Percentiles rank a stretch among this genome's conserved stretches.
phyloP scores from a whole-genome alignment of 2,329 filamentous ascomycete genomes.

The Mycocentrospora acerina region DNA sequence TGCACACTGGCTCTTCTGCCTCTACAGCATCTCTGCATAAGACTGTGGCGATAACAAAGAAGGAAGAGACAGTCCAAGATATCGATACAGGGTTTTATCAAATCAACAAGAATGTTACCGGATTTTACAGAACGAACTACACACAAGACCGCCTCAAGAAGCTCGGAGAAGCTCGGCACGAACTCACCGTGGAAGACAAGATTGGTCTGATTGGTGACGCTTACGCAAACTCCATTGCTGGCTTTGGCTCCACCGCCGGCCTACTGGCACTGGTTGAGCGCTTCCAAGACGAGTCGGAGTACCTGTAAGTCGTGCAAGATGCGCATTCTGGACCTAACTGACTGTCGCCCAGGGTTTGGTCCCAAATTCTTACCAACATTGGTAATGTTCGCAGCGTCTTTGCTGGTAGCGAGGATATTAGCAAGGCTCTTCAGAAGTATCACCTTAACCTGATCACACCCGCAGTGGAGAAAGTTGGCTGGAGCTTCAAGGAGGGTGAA shows the following conservation, averaged over 20 bases:
- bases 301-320: conserved; percentile 55
- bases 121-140: conserved; percentile 93
- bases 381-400: conserved; percentile 82
- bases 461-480: conserved; percentile 78
- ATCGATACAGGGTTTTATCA: conserved; percentile 86
- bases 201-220: conserved; percentile 91
- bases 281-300: conserved; percentile 79
- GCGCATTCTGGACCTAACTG: conserved; percentile 1
- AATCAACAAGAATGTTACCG: conserved; percentile 84
- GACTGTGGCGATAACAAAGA: conserved; percentile 69
- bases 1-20: conserved; percentile 68
- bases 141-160: conserved; percentile 79
- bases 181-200: conserved; percentile 82
- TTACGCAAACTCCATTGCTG: conserved; percentile 83
- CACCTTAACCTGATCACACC: conserved; percentile 73
- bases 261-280: conserved; percentile 81
- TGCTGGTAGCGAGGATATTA: conserved; percentile 70
- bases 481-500: conserved; percentile 77
- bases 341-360: conserved; percentile 66
- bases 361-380: conserved; percentile 77
- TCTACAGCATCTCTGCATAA: conserved; percentile 62
- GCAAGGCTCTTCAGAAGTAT: conserved; percentile 74
- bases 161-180: conserved; percentile 74
- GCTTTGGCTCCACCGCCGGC: conserved; percentile 77
- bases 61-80: conserved; percentile 73